Conservation (phyloP, 176 grass and related monocot genomes). For the Musa beccarii region DNA sequence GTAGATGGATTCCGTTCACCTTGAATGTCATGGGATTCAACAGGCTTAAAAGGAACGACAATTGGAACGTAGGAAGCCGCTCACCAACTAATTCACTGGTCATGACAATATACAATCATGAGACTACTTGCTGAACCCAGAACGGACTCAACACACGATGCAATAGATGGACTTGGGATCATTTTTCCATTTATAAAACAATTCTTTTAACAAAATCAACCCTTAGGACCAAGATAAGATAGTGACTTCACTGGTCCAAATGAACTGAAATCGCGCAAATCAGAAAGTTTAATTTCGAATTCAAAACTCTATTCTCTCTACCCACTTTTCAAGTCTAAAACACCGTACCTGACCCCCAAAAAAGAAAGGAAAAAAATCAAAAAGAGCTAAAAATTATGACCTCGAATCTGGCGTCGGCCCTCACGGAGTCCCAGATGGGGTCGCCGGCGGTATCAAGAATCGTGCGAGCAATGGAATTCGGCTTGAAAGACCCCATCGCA, state of each 20-base stretch:
- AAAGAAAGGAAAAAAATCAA: background rate
- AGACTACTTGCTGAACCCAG: background rate
- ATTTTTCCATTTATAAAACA: background rate
- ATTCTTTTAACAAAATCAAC: background rate
- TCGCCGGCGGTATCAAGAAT: slow-evolving; percentile 55
- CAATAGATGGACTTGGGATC: background rate
- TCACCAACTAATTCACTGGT: background rate
- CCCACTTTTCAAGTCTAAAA: too few relatives aligned
- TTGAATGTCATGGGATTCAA: background rate
- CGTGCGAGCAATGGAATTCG: slow-evolving; percentile 36
- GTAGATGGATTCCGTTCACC: background rate
- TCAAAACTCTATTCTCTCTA: background rate
- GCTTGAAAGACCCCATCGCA: slow-evolving; percentile 50
- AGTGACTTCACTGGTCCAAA: background rate
- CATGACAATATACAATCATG: background rate
- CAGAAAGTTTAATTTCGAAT: background rate
- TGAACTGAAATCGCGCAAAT: background rate
- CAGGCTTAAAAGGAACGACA: background rate
- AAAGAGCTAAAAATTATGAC: slow-evolving; percentile 21
- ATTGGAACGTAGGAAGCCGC: background rate
- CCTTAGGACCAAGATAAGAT: background rate
- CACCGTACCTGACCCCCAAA: too few relatives aligned
- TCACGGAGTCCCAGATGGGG: slow-evolving; percentile 84
- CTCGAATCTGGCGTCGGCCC: slow-evolving; percentile 73
- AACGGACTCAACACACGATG: background rate